phyloP scores from a whole-genome alignment of 1,139 yeast genomes.

The Candida smagusa region DNA sequence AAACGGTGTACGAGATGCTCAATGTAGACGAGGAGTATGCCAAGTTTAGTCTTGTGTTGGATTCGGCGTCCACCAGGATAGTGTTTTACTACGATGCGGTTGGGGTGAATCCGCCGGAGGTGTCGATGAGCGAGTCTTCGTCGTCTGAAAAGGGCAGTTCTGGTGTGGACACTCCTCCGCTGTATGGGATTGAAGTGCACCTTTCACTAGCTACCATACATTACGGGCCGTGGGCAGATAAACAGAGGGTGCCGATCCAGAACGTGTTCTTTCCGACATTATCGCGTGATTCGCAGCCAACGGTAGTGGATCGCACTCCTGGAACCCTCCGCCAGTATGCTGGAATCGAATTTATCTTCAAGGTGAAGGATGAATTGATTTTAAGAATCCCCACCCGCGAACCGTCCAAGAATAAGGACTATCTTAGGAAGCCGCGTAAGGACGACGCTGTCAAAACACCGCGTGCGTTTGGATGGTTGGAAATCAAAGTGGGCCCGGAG shows the following conservation, averaged over 20 bases:
- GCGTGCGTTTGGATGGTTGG: slow-evolving; percentile 91
- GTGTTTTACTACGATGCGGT: slow-evolving; percentile 69
- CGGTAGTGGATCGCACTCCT: slow-evolving; percentile 29
- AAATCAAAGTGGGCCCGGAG: slow-evolving; percentile 56
- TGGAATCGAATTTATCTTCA: slow-evolving; percentile 52
- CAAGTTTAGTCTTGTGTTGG: slow-evolving; percentile 70
- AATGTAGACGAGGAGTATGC: slow-evolving; percentile 69
- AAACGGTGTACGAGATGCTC: slow-evolving; percentile 28
- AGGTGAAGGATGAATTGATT: slow-evolving; percentile 62
- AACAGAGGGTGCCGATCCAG: slow-evolving; percentile 70
- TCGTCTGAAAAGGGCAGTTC: slow-evolving; percentile 1
- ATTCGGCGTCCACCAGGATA: slow-evolving; percentile 53
- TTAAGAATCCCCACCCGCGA: slow-evolving; percentile 83
- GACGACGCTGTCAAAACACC: slow-evolving; percentile 26
- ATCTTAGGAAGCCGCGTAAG: slow-evolving; percentile 14
- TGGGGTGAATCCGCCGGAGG: slow-evolving; percentile 34
- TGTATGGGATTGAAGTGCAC: slow-evolving; percentile 60
- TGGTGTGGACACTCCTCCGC: slow-evolving; percentile 43
- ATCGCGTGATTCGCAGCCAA: slow-evolving; percentile 56
- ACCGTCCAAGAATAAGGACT: slow-evolving; percentile 63
- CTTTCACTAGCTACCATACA: slow-evolving; percentile 65
- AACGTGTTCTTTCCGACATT: slow-evolving; percentile 64
- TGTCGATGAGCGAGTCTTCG: slow-evolving; percentile 34
- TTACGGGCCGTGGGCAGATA: slow-evolving; percentile 96
- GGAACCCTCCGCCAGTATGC: slow-evolving; percentile 56